Base-by-base conservation (phyloP, 2,329 filamentous ascomycete species). In the Calonectria henricotiae region DNA sequence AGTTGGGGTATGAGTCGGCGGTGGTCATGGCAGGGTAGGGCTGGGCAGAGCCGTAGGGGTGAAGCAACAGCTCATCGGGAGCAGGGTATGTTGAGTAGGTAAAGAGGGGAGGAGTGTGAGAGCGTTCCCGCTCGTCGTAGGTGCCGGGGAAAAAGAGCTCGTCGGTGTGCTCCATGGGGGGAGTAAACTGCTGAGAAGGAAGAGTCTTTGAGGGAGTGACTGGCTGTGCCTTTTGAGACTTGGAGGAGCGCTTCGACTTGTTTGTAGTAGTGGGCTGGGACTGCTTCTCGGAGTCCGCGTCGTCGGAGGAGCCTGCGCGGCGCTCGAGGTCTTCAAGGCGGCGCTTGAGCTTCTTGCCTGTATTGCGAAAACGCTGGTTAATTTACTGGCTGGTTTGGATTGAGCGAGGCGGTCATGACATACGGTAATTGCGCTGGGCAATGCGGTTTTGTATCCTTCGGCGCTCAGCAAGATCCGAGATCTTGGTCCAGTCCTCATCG, bases 401-500 rank as follows among this genome's bases (percentile, higher is more conserved):
- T 51, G 30, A 20, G 23, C 9, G 39, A 15, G 15, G 62, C 37
- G 25, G 51, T 54, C 11, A 3, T 37, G 62, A 89, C 91, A 82
- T 87, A 97, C 95, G 95, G 86, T 98, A 98, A 87, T 98, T 98
- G 79, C 95, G 92, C 85, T 98, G 96, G 76, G 96, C 96, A 88
- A 98, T 98, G 77, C 96, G 92, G 86, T 98, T 98, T 85, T 98
- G 95, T 86, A 98, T 98, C 81, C 95, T 90, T 79, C 95, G 89
- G 80, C 96, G 92, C 85, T 98, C 96, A 62, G 95, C 96, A 70
- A 98, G 91, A 83, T 98, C 96, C 68, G 96, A 97, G 82, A 98
- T 98, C 90, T 98, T 97, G 81, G 96, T 98, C 96, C 96, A 98
- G 86, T 98, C 96, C 85, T 98, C 96, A 80, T 98, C 95, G 66